Base-by-base conservation (phyloP, 257 asterid genomes). In the Leonotis leonurus region DNA sequence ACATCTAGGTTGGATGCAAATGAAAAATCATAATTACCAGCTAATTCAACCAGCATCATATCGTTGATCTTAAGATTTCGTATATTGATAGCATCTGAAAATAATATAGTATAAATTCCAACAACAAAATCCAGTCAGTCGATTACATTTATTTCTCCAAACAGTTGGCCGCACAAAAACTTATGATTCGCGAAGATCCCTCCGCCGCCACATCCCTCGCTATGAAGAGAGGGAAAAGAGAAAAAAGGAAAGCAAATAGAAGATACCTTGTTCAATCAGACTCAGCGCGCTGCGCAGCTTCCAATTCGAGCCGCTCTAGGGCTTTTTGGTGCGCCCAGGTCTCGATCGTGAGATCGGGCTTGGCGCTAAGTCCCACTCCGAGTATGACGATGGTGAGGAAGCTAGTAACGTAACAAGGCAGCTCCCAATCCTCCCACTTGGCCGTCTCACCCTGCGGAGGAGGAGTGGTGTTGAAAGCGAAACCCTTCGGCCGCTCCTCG, bases 271-370 rank as follows among this genome's bases (percentile, higher is more conserved):
- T 27, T 66, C 69, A 75, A 52, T 77, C 82, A 21, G 82, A 59
- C 32, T 78, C 80, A 5, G 44, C 67, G 33, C 76, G 13, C 67
- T 65, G 71, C 43, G 81, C 65, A 3, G 87, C 51, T 56, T 91
- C 96, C 61, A 70, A 71, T 65, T 79, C 81, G 71, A 91, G 95
- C 67, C 98, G 85, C 52, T 91, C 93, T 9, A 91, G 93, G 75
- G 98, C 98, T 80, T 91, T 83, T 78, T 81, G 93, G 75, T 91
- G 98, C 9, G 96, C 98, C 98, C 98, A 91, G 16, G 98, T 82
- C 73, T 91, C 98, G 52, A 91, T 80, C 57, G 96, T 91, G 57
- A 86, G 87, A 84, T 91, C 98, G 77, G 98, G 97, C 83, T 91
- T 91, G 14, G 98, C 98, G 59, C 78, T 88, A 53, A 91, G 95